Evolutionary conservation across 495 filamentous ascomycete genomes (phyloP), one percentile per base, ranked within the genome.

Genomic region (Lasiosphaeriaceae sp.): DNA sequence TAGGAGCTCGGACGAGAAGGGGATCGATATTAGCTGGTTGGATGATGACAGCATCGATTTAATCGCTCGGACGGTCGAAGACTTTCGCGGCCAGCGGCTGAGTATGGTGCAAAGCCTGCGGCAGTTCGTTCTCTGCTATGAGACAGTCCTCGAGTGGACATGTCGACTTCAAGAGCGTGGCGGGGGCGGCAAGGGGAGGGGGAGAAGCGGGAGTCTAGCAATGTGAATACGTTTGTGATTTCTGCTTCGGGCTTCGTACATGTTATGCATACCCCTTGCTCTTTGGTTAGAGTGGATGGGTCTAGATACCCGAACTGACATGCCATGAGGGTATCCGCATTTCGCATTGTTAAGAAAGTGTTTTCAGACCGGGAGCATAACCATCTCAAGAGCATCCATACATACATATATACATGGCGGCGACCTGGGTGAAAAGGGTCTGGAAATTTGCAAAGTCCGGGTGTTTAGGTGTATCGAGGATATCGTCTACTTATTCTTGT

Each of bases 31-130:
- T 16, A 64, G 57, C 50, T 77, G 74, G 75, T 52, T 78, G 50
- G 65, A 70, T 1, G 72, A 84, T 57, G 80, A 87, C 29, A 77
- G 80, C 34, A 57, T 87, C 2, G 95, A 98, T 70, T 71, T 97
- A 55, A 81, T 98, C 46, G 84, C 86, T 54, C 86, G 84, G 66
- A 92, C 90, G 0, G 93, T 98, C 4, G 86, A 90, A 60, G 90
- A 97, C 65, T 95, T 98, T 66, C 79, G 94, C 31, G 78, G 77
- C 8, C 95, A 98, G 72, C 76, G 94, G 55, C 72, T 96, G 7
- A 96, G 91, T 73, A 97, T 97, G 94, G 93, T 98, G 52, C 94
- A 98, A 73, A 96, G 88, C 62, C 75, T 98, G 58, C 83, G 90
- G 58, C 94, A 98, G 71, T 98, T 87, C 72, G 93, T 96, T 53